Evolutionary conservation across 2,329 filamentous ascomycete genomes (phyloP).

Genomic region (Fusarium siculi): DNA sequence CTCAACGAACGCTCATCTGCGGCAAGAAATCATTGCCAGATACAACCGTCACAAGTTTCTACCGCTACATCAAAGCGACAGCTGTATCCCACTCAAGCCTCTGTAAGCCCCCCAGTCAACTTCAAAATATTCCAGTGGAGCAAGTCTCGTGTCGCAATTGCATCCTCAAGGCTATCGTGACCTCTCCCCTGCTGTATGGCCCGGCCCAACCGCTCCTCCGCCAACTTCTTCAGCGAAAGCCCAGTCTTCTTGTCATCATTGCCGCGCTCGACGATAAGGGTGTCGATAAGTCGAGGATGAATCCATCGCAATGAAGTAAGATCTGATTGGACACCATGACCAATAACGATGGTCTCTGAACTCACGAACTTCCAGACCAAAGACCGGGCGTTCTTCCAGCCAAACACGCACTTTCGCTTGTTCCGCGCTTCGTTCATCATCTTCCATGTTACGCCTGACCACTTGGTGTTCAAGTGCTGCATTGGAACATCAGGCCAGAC

Average conservation of each 20-base stretch:
- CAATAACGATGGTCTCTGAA: constrained; percentile 59
- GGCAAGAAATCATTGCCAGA: rapidly evolving
- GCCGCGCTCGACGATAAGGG: not conserved
- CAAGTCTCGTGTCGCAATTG: constrained; percentile 19
- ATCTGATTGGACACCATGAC: constrained; percentile 50
- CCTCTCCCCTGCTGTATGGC: constrained; percentile 6
- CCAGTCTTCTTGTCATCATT: not conserved
- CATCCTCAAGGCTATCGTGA: constrained; percentile 29
- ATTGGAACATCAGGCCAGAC: constrained; percentile 60
- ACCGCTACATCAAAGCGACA: no score
- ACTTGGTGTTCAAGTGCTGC: constrained; percentile 60
- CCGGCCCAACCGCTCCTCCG: not conserved
- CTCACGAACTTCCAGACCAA: constrained; percentile 58
- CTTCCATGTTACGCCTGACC: constrained; percentile 57
- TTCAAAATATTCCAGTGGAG: constrained; percentile 19
- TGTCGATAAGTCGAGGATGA: constrained; percentile 18
- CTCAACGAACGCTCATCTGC: no score
- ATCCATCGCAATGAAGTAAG: constrained; percentile 22
- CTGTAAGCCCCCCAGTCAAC: not conserved
- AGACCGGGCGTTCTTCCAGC: constrained; percentile 54
- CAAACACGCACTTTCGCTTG: constrained; percentile 51
- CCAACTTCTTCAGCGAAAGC: constrained; percentile 17
- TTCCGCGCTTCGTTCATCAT: constrained; percentile 52
- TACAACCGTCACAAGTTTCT: rapidly evolving
- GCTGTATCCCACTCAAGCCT: rapidly evolving